phyloP scores from a whole-genome alignment of 2,329 filamentous ascomycete species.

The Neofusicoccum parvum region DNA sequence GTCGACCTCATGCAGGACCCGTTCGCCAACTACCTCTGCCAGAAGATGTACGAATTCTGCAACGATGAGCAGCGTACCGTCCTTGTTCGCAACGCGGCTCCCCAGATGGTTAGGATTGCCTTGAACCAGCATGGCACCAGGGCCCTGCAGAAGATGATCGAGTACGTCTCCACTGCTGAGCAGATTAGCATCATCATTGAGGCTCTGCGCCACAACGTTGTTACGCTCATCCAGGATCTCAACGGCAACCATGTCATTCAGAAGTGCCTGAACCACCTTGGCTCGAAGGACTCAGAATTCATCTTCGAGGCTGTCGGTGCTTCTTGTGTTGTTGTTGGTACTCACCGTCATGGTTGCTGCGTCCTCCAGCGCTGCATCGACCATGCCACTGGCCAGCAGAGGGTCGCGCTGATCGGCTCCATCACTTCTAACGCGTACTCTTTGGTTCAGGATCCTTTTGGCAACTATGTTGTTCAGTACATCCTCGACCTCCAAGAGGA shows the following conservation, averaged over 20 bases:
- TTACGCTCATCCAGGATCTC: constrained; percentile 92
- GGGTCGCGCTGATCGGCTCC: constrained; percentile 78
- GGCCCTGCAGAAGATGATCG: constrained; percentile 99
- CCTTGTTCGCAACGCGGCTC: constrained; percentile 85
- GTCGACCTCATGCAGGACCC: constrained; percentile 95
- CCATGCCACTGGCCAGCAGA: constrained; percentile 88
- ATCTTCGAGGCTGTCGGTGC: constrained; percentile 93
- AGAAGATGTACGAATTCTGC: constrained; percentile 95
- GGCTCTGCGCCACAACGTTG: constrained; percentile 79
- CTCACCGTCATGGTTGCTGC: constrained; percentile 96
- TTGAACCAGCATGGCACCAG: constrained; percentile 97
- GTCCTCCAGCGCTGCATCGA: constrained; percentile 98
- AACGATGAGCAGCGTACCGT: constrained; percentile 93
- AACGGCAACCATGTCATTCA: constrained; percentile 99
- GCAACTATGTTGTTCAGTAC: constrained; percentile 98
- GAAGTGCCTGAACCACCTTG: constrained; percentile 96
- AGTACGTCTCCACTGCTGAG: constrained; percentile 83
- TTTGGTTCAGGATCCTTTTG: constrained; percentile 94
- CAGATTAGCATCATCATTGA: constrained; percentile 86
- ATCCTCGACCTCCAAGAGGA: constrained; percentile 91
- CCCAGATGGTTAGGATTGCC: constrained; percentile 88
- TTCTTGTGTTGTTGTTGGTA: constrained; percentile 87
- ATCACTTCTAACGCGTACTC: constrained; percentile 88
- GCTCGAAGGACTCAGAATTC: constrained; percentile 82
- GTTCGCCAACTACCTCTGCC: constrained; percentile 98